Evolutionary conservation across 352 stramenopile genomes (phyloP), one percentile per base, ranked within the genome.

Genomic region (Peronospora belbahrii): DNA sequence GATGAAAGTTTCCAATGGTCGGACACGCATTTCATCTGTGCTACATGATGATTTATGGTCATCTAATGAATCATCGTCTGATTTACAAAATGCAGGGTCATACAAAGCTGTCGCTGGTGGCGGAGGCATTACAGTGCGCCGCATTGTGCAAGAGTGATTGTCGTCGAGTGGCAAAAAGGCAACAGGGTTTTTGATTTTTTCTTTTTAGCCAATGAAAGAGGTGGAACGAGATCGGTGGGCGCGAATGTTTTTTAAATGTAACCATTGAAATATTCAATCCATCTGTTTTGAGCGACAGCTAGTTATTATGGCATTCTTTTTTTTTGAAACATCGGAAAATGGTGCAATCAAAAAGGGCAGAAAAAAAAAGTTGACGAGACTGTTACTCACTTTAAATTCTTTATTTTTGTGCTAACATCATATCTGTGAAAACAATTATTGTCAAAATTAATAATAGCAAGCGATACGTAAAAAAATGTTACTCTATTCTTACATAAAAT

Each of bases 21-120:
- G 42, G 39, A 64, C 42, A 31, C 51, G 45, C 19, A 43, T 35
- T 25, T 54, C 38, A 14, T 55, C 50, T 30, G 18, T 37, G 41
- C 53, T 62, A 41, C 39, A 54, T 14, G 22, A 19, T 2, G 27
- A 50, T 20, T 17, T 42, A 13, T 23, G 31, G 9, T 62, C 57
- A 30, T 64, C 48, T 2, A 46, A 10, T 2, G 60, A 63, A 20
- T 59, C 58, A 3, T 62, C 48, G 36, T 62, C 55, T 32, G 43
- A 61, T 18, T 53, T 38, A 25, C 19, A 45, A 15, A 19, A 52
- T 34, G 32, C 17, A 33, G 34, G 27, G 19, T 37, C 30, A 17
- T 37, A 33, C 7, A 19, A 27, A 9, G 27, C 20, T 2, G 5
- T 11, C 5, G 28, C 4, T 6, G 25, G 22, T n/a, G 40, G 47